Conservation (phyloP, 257 asterid species). For the Jacaranda copaia region DNA sequence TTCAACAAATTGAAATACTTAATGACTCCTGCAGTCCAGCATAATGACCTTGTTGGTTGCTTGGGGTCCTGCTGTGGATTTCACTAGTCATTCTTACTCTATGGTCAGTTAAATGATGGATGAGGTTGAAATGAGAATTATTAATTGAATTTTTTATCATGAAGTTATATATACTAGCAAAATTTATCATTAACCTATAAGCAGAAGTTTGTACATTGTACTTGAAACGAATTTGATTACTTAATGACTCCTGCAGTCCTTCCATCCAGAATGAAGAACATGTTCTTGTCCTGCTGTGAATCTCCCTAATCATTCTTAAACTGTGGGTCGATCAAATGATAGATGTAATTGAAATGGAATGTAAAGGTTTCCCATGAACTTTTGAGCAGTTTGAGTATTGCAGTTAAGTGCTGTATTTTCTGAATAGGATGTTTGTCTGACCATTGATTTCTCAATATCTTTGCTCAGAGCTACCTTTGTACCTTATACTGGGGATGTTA, state of each 20-base stretch:
- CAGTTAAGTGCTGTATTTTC: constrained; percentile 31
- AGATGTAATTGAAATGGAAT: constrained; percentile 22
- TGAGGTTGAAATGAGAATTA: constrained; percentile 7
- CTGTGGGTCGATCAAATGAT: constrained; percentile 12
- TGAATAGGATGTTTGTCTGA: constrained; percentile 36
- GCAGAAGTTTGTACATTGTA: constrained; percentile 28
- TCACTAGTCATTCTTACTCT: not conserved
- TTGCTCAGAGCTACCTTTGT: constrained; percentile 89
- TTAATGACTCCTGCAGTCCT: constrained; percentile 8
- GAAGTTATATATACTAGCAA: not conserved
- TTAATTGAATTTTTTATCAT: not conserved
- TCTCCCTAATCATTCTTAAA: constrained; percentile 14
- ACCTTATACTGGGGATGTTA: constrained; percentile 94
- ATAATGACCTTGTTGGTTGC: not conserved
- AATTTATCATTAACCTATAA: not conserved
- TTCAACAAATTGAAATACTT: not conserved
- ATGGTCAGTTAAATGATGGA: constrained; percentile 18
- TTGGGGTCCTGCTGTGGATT: constrained; percentile 16
- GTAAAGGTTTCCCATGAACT: constrained; percentile 17
- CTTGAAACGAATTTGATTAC: constrained; percentile 3
- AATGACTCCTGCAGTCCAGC: not conserved
- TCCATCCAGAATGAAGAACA: constrained; percentile 4
- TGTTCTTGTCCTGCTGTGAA: constrained; percentile 11
- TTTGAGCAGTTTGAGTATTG: constrained; percentile 26
- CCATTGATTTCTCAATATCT: constrained; percentile 38